Evolutionary conservation across 805 yeast genomes (phyloP).

Genomic region (Grigorovia yakushimaensis): DNA sequence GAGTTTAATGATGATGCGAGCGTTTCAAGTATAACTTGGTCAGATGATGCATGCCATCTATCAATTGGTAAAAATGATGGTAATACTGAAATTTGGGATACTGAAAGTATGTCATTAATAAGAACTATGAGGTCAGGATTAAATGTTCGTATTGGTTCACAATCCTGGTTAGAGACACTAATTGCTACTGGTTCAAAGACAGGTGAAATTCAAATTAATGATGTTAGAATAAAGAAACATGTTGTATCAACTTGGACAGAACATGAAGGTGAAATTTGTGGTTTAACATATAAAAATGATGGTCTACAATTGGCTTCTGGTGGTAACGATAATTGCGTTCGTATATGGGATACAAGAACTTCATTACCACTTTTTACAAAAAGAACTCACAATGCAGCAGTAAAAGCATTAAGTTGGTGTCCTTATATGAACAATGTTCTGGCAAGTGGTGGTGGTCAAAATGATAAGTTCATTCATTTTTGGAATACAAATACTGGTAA

Average conservation of each 20-base stretch:
- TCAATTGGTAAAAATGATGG: slow-evolving; percentile 83
- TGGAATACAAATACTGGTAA: slow-evolving; percentile 94
- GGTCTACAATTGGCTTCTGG: slow-evolving; percentile 85
- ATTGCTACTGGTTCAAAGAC: slow-evolving; percentile 81
- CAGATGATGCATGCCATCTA: slow-evolving; percentile 78
- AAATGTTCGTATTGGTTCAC: slow-evolving; percentile 70
- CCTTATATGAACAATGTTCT: slow-evolving; percentile 73
- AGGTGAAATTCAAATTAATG: slow-evolving; percentile 80
- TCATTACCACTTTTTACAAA: slow-evolving; percentile 62
- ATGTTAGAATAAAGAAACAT: slow-evolving; percentile 78
- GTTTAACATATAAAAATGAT: slow-evolving; percentile 74
- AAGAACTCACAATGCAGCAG: slow-evolving; percentile 83
- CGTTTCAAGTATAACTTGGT: slow-evolving; percentile 64
- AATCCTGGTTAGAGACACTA: slow-evolving; percentile 75
- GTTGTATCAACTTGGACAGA: slow-evolving; percentile 47
- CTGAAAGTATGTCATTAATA: slow-evolving; percentile 60
- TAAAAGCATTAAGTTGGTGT: slow-evolving; percentile 91
- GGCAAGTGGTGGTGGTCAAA: slow-evolving; percentile 97
- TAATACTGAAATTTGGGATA: slow-evolving; percentile 85
- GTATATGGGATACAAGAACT: slow-evolving; percentile 83
- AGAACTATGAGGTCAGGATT: slow-evolving; percentile 66
- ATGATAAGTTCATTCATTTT: slow-evolving; percentile 80
- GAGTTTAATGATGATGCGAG: slow-evolving; percentile 38
- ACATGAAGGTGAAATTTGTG: slow-evolving; percentile 89
- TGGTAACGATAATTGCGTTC: slow-evolving; percentile 88